phyloP scores from a whole-genome alignment of 2,329 filamentous ascomycete genomes.

The Aspergillus ochraceus region DNA sequence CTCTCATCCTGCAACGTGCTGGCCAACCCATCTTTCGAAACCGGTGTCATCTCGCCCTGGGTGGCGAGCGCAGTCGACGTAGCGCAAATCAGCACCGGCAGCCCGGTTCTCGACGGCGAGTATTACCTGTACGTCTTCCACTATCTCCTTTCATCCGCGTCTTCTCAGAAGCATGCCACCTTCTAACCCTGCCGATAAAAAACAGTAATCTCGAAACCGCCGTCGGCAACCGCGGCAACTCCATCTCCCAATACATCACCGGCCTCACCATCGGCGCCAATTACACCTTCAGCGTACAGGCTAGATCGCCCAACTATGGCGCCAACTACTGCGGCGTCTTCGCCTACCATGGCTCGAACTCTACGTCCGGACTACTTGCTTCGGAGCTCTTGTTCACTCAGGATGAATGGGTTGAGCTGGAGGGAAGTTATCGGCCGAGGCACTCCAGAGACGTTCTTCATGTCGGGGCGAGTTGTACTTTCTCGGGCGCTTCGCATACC shows the following conservation, averaged over 20 bases:
- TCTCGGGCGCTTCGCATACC: constrained; percentile 16
- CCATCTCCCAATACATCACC: constrained; percentile 19
- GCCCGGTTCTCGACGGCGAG: constrained; percentile 17
- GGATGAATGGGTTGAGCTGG: constrained; percentile 19
- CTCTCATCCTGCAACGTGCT: constrained; percentile 22
- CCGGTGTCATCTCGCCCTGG: constrained; percentile 22
- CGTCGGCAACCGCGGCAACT: constrained; percentile 20
- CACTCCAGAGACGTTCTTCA: constrained; percentile 14
- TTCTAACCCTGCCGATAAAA: neutral
- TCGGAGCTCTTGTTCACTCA: constrained; percentile 8
- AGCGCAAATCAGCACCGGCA: constrained; percentile 18
- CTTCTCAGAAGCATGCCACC: neutral
- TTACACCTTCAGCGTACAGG: constrained; percentile 20
- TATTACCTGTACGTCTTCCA: constrained; percentile 21
- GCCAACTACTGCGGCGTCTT: constrained; percentile 18
- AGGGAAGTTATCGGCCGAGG: constrained; percentile 16
- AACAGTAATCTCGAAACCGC: constrained; percentile 21
- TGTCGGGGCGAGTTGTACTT: constrained; percentile 19
- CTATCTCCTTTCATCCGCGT: neutral
- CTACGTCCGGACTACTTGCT: constrained; percentile 15
- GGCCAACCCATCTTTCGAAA: constrained; percentile 24
- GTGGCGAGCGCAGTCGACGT: constrained; percentile 18
- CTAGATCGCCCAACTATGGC: constrained; percentile 10
- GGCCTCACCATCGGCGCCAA: constrained; percentile 13
- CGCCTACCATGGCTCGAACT: constrained; percentile 18